Percentiles rank a stretch among this genome's conserved stretches.
Evolutionary conservation across 2,329 filamentous ascomycete species (phyloP).

Genomic region (Nakataea oryzae): DNA sequence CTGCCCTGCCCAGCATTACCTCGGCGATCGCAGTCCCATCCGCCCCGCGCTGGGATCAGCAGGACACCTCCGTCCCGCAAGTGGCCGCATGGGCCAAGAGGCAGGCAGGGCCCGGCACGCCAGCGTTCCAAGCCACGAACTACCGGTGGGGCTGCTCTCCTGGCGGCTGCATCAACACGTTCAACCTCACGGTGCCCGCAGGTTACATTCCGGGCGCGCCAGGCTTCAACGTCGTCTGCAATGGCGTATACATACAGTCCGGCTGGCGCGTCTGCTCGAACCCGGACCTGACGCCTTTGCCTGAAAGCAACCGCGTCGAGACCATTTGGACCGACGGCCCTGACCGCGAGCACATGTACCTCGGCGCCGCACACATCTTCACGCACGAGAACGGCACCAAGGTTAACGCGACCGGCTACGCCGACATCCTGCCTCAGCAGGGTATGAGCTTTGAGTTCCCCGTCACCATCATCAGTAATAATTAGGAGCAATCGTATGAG

Average conservation of each 20-base stretch:
- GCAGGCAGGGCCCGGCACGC: not conserved
- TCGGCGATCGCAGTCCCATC: not conserved
- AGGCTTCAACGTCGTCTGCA: constrained; percentile 15
- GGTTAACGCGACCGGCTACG: not conserved
- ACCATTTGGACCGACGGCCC: constrained; percentile 12
- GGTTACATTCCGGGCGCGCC: constrained; percentile 14
- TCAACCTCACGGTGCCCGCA: constrained; percentile 12
- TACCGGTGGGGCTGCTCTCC: constrained; percentile 12
- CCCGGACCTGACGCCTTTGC: constrained; percentile 4
- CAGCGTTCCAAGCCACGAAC: not conserved
- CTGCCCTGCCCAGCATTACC: not conserved
- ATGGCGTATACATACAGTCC: constrained; percentile 13
- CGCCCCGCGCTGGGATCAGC: not conserved
- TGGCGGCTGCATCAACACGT: constrained; percentile 13
- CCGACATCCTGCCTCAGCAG: not conserved
- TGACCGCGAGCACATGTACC: constrained; percentile 9
- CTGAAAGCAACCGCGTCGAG: constrained; percentile 9
- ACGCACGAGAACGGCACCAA: not conserved
- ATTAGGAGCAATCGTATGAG: not conserved
- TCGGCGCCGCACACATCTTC: constrained; percentile 14
- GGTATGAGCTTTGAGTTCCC: not conserved
- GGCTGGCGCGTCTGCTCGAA: constrained; percentile 12
- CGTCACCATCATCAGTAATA: not conserved
- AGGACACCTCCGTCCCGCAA: not conserved
- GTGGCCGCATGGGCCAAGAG: not conserved